phyloP scores from a whole-genome alignment of 257 asterid species.

The Nicotiana sylvestris region DNA sequence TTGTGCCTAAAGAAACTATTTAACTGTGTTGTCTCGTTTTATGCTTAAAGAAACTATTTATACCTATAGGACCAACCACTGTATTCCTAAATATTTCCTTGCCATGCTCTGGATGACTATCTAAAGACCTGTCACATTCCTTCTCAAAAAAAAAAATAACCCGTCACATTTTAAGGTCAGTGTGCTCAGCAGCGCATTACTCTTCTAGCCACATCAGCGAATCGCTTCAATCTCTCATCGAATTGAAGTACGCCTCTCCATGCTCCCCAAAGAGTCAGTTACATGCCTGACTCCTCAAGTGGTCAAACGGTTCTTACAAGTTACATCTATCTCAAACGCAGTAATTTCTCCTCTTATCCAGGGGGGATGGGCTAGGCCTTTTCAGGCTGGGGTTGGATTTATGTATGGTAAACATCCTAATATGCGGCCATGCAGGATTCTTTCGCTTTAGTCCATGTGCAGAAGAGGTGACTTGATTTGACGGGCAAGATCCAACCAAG shows the following conservation, averaged over 20 bases:
- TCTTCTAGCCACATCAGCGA: not conserved
- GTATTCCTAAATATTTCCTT: not conserved
- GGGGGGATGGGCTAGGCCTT: not conserved
- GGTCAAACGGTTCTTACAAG: not conserved
- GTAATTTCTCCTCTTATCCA: not conserved
- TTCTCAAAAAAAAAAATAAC: too few relatives aligned
- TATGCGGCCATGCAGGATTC: not conserved
- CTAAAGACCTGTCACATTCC: too few relatives aligned
- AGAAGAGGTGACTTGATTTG: not conserved
- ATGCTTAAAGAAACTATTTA: not conserved
- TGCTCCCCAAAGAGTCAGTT: not conserved
- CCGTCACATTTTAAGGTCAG: not conserved
- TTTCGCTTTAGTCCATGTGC: not conserved
- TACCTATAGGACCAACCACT: not conserved
- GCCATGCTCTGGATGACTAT: too few relatives aligned
- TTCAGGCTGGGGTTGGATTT: not conserved
- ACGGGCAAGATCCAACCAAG: not conserved
- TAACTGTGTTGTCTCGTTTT: too few relatives aligned
- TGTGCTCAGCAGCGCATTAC: not conserved
- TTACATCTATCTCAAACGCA: not conserved
- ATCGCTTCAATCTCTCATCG: not conserved
- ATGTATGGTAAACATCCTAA: slow-evolving; percentile 2
- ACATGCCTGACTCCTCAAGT: not conserved
- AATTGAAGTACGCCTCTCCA: not conserved
- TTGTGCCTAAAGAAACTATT: too few relatives aligned